Evolutionary conservation across 306 rosid species (phyloP).

Genomic region (Calophaca sinica): DNA sequence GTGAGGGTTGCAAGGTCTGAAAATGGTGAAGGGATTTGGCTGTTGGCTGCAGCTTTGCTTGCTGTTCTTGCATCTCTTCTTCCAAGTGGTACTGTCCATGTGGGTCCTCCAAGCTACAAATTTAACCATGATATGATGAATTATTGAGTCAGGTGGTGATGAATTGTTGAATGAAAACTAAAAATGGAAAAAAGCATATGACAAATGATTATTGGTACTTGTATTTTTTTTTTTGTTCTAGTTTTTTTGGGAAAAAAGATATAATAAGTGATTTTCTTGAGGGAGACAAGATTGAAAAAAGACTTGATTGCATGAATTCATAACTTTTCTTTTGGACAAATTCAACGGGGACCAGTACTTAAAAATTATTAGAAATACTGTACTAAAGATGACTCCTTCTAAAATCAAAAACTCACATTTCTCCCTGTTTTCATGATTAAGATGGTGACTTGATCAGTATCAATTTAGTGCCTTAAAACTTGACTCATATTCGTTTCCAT

Average conservation of each 20-base stretch:
- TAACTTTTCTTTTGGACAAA: neutral
- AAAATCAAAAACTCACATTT: no score
- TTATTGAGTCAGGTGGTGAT: neutral
- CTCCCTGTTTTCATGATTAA: no score
- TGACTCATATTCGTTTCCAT: no score
- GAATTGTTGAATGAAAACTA: no score
- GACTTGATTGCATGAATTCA: conserved; percentile 31
- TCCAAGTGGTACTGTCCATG: conserved; percentile 70
- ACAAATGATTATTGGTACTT: no score
- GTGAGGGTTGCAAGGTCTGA: conserved; percentile 59
- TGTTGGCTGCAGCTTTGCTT: conserved; percentile 67
- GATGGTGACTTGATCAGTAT: no score
- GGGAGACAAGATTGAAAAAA: conserved; percentile 34
- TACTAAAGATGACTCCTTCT: no score
- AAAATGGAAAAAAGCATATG: no score
- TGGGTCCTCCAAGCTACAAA: conserved; percentile 77
- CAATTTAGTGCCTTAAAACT: no score
- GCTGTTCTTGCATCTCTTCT: conserved; percentile 82
- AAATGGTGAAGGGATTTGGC: conserved; percentile 62
- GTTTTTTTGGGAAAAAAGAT: neutral
- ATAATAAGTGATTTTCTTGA: neutral
- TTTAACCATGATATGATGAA: neutral
- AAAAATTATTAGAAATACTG: no score
- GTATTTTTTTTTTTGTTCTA: neutral
- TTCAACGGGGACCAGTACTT: no score